Percentiles rank a stretch among this genome's conserved stretches.
Evolutionary conservation across 495 filamentous ascomycete genomes (phyloP).

Genomic region (Apiosordaria backusii): DNA sequence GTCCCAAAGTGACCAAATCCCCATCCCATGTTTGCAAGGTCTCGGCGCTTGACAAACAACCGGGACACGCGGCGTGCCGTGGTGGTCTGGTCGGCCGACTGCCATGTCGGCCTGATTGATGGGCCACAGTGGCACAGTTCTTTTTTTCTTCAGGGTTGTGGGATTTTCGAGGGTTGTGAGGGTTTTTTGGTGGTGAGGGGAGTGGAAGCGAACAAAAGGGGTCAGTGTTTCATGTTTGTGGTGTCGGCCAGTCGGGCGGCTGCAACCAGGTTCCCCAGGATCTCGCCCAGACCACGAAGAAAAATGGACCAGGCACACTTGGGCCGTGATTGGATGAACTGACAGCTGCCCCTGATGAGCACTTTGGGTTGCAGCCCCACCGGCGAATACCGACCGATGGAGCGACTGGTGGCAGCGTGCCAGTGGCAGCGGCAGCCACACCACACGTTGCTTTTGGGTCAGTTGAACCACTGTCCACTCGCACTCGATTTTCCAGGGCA

Average conservation of each 20-base stretch:
- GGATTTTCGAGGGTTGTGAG: slow-evolving; percentile 1
- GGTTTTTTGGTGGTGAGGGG: slow-evolving; percentile 1
- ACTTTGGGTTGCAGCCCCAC: slow-evolving; percentile 12
- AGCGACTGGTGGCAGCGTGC: neutral
- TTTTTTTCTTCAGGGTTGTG: neutral
- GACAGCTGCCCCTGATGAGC: slow-evolving; percentile 5
- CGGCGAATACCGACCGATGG: slow-evolving; percentile 3
- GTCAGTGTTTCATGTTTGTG: slow-evolving; percentile 27
- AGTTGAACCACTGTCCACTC: too few relatives aligned
- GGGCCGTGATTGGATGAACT: slow-evolving; percentile 20
- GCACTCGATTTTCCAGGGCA: slow-evolving; percentile 1
- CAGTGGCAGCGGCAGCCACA: slow-evolving; percentile 1
- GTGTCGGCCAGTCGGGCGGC: slow-evolving; percentile 20
- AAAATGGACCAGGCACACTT: slow-evolving; percentile 18
- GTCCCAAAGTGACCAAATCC: neutral
- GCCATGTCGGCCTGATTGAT: slow-evolving; percentile 11
- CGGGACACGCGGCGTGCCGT: slow-evolving; percentile 13
- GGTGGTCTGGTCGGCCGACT: neutral
- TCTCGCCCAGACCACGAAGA: slow-evolving; percentile 18
- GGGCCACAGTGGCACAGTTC: slow-evolving; percentile 11
- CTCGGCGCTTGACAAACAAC: slow-evolving; percentile 1
- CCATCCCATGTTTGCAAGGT: neutral
- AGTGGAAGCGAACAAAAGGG: slow-evolving; percentile 19
- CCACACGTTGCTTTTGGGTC: too few relatives aligned
- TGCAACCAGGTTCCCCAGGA: slow-evolving; percentile 27